Conservation (phyloP, 2,329 filamentous ascomycete genomes). For the Colletotrichum simmondsii region DNA sequence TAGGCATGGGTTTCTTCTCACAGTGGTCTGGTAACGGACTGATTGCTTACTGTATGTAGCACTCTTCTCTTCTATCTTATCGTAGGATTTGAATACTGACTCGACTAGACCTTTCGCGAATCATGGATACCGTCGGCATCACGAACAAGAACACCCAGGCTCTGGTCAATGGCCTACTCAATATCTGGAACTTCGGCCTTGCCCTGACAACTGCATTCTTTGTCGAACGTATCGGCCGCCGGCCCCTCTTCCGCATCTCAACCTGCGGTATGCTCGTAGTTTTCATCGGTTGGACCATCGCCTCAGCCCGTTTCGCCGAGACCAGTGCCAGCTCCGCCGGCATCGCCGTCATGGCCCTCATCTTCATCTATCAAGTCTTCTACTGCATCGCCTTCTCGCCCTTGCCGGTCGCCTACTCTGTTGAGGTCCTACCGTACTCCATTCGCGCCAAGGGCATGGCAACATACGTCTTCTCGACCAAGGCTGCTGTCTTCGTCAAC, state of each 20-base stretch:
- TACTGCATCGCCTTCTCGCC: slow-evolving; percentile 68
- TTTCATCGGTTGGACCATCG: slow-evolving; percentile 48
- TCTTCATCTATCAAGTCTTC: slow-evolving; percentile 52
- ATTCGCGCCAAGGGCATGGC: slow-evolving; percentile 62
- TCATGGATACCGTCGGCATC: slow-evolving; percentile 38
- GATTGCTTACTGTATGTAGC: slow-evolving; percentile 40
- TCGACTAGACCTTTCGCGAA: slow-evolving; percentile 28
- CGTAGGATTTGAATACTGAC: not conserved
- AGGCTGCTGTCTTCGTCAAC: slow-evolving; percentile 44
- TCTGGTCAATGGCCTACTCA: slow-evolving; percentile 42
- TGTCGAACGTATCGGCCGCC: slow-evolving; percentile 42
- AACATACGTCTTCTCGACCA: slow-evolving; percentile 41
- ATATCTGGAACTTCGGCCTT: slow-evolving; percentile 42
- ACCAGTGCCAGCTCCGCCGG: slow-evolving; percentile 43
- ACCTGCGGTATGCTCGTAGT: slow-evolving; percentile 42
- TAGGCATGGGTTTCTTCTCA: slow-evolving; percentile 56
- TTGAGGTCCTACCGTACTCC: slow-evolving; percentile 64
- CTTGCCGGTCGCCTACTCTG: slow-evolving; percentile 59
- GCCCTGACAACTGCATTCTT: slow-evolving; percentile 41
- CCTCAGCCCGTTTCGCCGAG: slow-evolving; percentile 45
- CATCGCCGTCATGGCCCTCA: slow-evolving; percentile 46
- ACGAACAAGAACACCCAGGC: slow-evolving; percentile 41
- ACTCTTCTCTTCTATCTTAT: too few species aligned
- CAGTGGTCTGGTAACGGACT: slow-evolving; percentile 50
- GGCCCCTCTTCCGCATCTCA: slow-evolving; percentile 39